phyloP scores from a whole-genome alignment of 1,284 basidiomycete genomes.

The Ganoderma leucocontextum region DNA sequence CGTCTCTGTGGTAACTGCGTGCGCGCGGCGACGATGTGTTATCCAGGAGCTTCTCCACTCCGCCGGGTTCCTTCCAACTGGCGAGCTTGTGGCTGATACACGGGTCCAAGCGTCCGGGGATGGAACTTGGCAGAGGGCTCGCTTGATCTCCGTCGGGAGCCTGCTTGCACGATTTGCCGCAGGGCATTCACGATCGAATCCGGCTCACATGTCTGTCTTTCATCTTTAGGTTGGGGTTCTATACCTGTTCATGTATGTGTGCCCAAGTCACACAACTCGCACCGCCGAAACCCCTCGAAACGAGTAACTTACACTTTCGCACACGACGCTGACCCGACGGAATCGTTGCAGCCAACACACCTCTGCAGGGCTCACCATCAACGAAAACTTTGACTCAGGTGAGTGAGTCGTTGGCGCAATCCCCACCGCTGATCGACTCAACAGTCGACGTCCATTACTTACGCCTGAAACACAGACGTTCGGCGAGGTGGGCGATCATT shows the following conservation, averaged over 20 bases:
- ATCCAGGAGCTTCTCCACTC: neutral
- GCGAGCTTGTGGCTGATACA: neutral
- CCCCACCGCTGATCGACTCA: neutral
- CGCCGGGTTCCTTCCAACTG: neutral
- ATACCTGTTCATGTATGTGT: slow-evolving; percentile 75
- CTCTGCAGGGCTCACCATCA: slow-evolving; percentile 87
- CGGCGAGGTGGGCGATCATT: slow-evolving; percentile 53
- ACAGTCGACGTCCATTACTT: neutral
- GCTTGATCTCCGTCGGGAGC: neutral
- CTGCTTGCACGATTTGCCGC: neutral
- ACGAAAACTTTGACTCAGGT: slow-evolving; percentile 85
- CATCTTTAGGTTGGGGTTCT: slow-evolving; percentile 71
- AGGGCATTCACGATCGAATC: neutral
- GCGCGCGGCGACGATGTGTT: neutral
- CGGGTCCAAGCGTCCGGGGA: neutral
- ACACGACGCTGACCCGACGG: neutral
- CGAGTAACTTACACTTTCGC: neutral
- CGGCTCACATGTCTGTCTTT: slow-evolving; percentile 18
- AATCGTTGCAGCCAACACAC: slow-evolving; percentile 81
- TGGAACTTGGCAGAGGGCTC: neutral
- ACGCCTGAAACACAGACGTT: slow-evolving; percentile 55
- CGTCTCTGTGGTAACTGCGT: slow-evolving; percentile 33
- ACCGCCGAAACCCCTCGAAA: neutral
- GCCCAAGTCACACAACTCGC: neutral
- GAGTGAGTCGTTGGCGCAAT: slow-evolving; percentile 9